These are phyloP conservation scores for Xylaria palmicola DNA, from an alignment of 495 filamentous ascomycete genomes.

Conservation along the genomic window DNA sequence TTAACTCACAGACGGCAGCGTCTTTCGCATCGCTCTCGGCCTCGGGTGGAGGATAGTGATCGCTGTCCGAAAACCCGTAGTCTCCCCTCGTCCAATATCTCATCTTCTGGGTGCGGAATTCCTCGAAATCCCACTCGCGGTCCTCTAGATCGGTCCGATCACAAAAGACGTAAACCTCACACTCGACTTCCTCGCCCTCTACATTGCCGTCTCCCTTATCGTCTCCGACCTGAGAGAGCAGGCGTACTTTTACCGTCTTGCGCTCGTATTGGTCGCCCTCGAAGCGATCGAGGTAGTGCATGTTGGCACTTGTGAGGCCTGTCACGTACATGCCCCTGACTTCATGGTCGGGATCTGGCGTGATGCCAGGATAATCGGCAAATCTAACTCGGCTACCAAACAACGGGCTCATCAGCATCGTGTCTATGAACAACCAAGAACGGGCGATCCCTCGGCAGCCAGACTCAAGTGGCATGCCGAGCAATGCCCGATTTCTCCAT, in stretches of 20 bases:
- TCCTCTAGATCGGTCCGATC: slow-evolving; percentile 53
- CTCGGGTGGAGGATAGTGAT: slow-evolving; percentile 19
- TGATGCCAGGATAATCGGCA: slow-evolving; percentile 86
- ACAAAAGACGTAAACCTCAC: slow-evolving; percentile 79
- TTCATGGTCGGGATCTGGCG: slow-evolving; percentile 48
- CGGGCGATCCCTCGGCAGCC: too few relatives aligned
- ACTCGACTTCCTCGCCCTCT: slow-evolving; percentile 59
- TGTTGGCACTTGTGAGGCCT: slow-evolving; percentile 74
- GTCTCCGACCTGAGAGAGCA: slow-evolving; percentile 47
- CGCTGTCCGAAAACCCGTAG: slow-evolving; percentile 37
- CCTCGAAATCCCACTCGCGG: slow-evolving; percentile 79
- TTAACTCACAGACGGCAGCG: slow-evolving; percentile 24
- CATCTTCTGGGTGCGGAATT: slow-evolving; percentile 69
- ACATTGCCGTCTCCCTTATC: slow-evolving; percentile 44
- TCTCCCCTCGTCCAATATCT: slow-evolving; percentile 46
- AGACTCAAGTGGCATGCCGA: too few relatives aligned
- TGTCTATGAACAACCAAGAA: background rate
- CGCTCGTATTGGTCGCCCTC: slow-evolving; percentile 77
- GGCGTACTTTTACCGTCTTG: slow-evolving; percentile 55
- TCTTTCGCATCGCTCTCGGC: slow-evolving; percentile 21
- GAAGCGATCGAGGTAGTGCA: slow-evolving; percentile 75
- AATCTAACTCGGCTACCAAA: slow-evolving; percentile 31
- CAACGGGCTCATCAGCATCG: slow-evolving; percentile 4
- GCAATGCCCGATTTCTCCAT: too few relatives aligned
- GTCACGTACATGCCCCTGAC: slow-evolving; percentile 80